phyloP scores from a whole-genome alignment of 306 rosid genomes.

The Pterocarpus macrocarpus region DNA sequence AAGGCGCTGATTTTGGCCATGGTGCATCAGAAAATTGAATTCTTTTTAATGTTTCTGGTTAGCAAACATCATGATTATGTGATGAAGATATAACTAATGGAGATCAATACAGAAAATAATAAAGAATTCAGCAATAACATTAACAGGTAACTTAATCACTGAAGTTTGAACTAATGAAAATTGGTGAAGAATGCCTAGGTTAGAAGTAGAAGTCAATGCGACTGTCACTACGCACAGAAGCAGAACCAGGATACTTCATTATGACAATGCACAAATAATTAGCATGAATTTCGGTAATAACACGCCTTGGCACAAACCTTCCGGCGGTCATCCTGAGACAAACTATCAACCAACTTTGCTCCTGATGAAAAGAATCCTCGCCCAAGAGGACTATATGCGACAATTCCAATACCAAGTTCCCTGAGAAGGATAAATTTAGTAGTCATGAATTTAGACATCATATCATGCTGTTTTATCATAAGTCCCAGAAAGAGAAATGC shows the following conservation, averaged over 20 bases:
- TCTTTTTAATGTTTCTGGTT: neutral
- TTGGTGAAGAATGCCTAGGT: no score
- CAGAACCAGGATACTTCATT: neutral
- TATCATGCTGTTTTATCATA: neutral
- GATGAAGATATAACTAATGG: neutral
- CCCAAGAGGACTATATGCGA: constrained; percentile 76
- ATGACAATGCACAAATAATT: neutral
- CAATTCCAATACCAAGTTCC: constrained; percentile 73
- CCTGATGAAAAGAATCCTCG: constrained; percentile 73
- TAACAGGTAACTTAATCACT: no score
- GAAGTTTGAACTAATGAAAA: no score
- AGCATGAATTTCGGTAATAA: neutral
- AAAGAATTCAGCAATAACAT: neutral
- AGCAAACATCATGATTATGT: neutral
- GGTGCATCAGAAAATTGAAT: neutral
- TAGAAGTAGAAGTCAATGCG: no score
- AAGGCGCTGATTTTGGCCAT: neutral
- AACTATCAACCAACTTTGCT: constrained; percentile 48
- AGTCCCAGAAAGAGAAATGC: neutral
- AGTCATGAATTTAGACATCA: neutral
- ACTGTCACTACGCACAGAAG: neutral
- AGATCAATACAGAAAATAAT: neutral
- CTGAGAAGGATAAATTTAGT: constrained; percentile 38
- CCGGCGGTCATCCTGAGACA: constrained; percentile 52
- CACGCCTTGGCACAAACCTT: constrained; percentile 53